These are phyloP conservation scores for Salix exigua DNA, from an alignment of 345 rosid species.

Conservation along the genomic window DNA sequence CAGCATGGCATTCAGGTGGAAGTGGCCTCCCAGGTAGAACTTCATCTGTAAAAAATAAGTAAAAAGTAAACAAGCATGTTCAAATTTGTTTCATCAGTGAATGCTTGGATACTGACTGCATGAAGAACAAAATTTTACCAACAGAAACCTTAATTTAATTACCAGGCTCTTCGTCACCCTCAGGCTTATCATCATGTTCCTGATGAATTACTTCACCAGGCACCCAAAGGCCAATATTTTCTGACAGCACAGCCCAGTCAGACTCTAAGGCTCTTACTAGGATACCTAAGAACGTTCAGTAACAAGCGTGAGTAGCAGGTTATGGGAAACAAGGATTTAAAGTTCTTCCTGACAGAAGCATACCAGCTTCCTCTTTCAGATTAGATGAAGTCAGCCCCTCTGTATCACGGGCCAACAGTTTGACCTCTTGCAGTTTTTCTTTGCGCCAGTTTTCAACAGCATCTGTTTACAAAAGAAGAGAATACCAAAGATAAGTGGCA, in stretches of 20 bases:
- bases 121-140: neutral
- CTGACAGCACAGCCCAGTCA: conserved; percentile 70
- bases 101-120: neutral
- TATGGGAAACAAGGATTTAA: neutral
- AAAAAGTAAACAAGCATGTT: neutral
- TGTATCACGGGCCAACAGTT: conserved; percentile 41
- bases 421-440: conserved; percentile 70
- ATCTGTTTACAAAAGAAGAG: conserved; percentile 48
- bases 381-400: conserved; percentile 44
- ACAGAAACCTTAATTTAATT: conserved; percentile 17
- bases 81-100: neutral
- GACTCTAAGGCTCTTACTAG: conserved; percentile 72
- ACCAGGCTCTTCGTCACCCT: conserved; percentile 78
- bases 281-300: conserved; percentile 40
- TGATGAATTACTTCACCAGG: conserved; percentile 60
- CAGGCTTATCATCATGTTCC: conserved; percentile 86
- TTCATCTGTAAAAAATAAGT: conserved; percentile 46
- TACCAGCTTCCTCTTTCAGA: conserved; percentile 78
- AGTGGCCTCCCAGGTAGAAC: conserved; percentile 82
- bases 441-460: conserved; percentile 84
- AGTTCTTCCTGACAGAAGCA: neutral
- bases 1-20: conserved; percentile 69
- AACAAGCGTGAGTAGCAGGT: conserved; percentile 2
- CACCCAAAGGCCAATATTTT: conserved; percentile 86
- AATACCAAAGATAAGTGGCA: conserved; percentile 16